Percentiles rank a stretch among this genome's conserved stretches.
These are phyloP conservation scores for Colletotrichum lentis DNA, from an alignment of 2,329 filamentous ascomycete genomes.

Conservation along the genomic window DNA sequence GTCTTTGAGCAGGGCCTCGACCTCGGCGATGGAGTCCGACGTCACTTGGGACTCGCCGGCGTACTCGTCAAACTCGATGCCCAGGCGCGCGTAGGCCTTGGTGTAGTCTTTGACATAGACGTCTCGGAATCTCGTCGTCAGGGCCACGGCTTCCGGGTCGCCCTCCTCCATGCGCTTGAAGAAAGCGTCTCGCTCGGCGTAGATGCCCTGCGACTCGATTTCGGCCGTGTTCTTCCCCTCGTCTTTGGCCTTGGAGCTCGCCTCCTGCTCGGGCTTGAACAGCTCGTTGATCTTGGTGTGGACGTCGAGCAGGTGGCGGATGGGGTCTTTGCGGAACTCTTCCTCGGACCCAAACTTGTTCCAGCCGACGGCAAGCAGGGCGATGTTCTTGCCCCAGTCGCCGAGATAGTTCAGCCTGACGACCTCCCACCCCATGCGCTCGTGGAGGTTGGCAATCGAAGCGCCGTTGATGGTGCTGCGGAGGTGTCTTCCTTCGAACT, in stretches of 20 bases:
- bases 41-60: slow-evolving; percentile 71
- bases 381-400: slow-evolving; percentile 80
- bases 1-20: slow-evolving; percentile 66
- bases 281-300: slow-evolving; percentile 74
- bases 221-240: slow-evolving; percentile 55
- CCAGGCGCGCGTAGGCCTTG: slow-evolving; percentile 66
- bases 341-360: slow-evolving; percentile 73
- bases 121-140: slow-evolving; percentile 67
- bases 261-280: slow-evolving; percentile 68
- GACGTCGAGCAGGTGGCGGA: slow-evolving; percentile 76
- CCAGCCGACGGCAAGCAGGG: slow-evolving; percentile 73
- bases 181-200: slow-evolving; percentile 65
- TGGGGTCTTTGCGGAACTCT: slow-evolving; percentile 69
- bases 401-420: slow-evolving; percentile 78
- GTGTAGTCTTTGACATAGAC: slow-evolving; percentile 67
- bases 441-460: slow-evolving; percentile 75
- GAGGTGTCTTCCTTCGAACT: slow-evolving; percentile 78
- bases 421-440: slow-evolving; percentile 74
- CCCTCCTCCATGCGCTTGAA: slow-evolving; percentile 70
- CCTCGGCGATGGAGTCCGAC: slow-evolving; percentile 62
- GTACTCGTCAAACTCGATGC: slow-evolving; percentile 70
- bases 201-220: slow-evolving; percentile 54
- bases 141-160: slow-evolving; percentile 62
- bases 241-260: slow-evolving; percentile 60
- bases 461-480: slow-evolving; percentile 80